Conservation (phyloP, 140 eudicot genomes). For the Bidens hawaiensis region DNA sequence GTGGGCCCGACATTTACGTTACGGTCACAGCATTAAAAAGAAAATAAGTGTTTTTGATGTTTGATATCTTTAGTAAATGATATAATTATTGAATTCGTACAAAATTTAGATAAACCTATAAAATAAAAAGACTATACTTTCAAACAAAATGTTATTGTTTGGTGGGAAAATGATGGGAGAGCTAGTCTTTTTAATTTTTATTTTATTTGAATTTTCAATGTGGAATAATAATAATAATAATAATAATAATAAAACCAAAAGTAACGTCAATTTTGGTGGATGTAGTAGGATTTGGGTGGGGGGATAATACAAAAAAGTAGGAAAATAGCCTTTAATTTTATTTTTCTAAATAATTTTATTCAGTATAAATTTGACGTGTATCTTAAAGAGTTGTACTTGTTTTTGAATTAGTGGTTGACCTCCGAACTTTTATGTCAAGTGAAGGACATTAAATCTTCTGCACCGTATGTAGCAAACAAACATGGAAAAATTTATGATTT, state of each 20-base stretch:
- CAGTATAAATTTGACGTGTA: background rate
- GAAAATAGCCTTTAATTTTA: background rate
- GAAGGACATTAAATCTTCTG: too few relatives aligned
- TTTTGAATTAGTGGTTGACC: too few relatives aligned
- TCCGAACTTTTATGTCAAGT: too few relatives aligned
- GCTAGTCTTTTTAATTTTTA: background rate
- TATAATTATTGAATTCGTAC: too few relatives aligned
- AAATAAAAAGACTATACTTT: background rate
- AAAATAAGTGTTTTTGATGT: too few relatives aligned
- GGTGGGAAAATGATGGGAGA: slow-evolving; percentile 7
- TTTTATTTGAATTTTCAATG: slow-evolving; percentile 12
- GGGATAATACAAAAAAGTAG: background rate
- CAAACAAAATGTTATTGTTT: background rate
- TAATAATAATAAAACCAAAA: too few relatives aligned
- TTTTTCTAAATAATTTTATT: too few relatives aligned
- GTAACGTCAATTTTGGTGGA: slow-evolving; percentile 30
- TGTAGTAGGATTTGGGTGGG: background rate
- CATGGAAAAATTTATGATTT: background rate
- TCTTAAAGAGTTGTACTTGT: too few relatives aligned
- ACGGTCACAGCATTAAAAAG: too few relatives aligned
- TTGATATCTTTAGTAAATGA: too few relatives aligned
- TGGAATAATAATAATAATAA: background rate
- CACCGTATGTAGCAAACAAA: background rate
- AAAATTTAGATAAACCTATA: too few relatives aligned
- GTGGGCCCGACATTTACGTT: too few relatives aligned